A percentile compares a stretch with the other conserved stretches of the same genome.
Evolutionary conservation across 2,329 filamentous ascomycete genomes (phyloP).

Genomic region (Fusarium pseudograminearum): DNA sequence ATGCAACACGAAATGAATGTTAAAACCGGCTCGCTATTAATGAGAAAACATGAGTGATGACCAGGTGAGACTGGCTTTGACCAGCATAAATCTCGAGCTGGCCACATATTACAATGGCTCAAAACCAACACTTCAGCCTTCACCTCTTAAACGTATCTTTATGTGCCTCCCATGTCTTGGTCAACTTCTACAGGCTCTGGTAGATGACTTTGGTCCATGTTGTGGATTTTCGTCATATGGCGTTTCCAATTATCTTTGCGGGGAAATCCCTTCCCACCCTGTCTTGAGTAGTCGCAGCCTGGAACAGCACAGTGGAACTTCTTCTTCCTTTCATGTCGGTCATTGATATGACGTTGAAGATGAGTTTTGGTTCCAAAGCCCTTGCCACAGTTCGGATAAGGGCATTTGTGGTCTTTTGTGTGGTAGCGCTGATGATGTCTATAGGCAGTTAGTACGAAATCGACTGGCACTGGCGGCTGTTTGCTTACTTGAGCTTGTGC

Average conservation of each 20-base stretch:
- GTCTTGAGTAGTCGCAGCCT: constrained; percentile 67
- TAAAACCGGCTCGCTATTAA: constrained; percentile 34
- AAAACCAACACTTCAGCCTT: not conserved
- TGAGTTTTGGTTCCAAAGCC: constrained; percentile 72
- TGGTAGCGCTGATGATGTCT: constrained; percentile 72
- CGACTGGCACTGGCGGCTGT: not conserved
- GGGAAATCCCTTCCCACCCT: constrained; percentile 69
- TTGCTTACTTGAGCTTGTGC: constrained; percentile 68
- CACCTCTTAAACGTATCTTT: not conserved
- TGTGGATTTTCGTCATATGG: constrained; percentile 72
- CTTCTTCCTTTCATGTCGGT: constrained; percentile 70
- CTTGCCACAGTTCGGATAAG: constrained; percentile 64
- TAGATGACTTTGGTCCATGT: constrained; percentile 55
- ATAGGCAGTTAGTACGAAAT: not conserved
- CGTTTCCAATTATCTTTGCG: constrained; percentile 73
- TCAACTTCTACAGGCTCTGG: constrained; percentile 60
- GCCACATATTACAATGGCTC: not conserved
- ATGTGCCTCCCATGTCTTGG: constrained; percentile 48
- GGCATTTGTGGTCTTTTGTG: constrained; percentile 69
- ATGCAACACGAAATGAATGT: constrained; percentile 40
- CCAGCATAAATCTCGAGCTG: not conserved
- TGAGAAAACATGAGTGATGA: constrained; percentile 19
- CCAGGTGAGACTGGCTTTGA: not conserved
- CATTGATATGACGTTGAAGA: constrained; percentile 71
- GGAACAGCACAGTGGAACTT: constrained; percentile 69